These are phyloP conservation scores for Ascochyta koolunga DNA, from an alignment of 2,329 filamentous ascomycete species.

Conservation along the genomic window DNA sequence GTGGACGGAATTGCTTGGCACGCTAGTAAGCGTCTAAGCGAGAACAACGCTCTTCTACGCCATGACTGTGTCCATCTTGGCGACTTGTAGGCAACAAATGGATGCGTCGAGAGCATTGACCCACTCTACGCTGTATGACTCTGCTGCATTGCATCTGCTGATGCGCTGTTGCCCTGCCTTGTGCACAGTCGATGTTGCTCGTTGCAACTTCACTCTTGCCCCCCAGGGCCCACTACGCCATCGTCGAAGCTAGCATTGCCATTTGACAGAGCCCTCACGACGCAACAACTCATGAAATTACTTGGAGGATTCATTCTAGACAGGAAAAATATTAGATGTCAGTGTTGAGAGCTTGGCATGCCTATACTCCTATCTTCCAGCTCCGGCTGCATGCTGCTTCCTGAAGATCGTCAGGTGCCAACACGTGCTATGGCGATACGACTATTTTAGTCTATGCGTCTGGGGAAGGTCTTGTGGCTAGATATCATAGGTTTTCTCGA, in stretches of 20 bases:
- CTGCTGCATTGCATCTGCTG: neutral
- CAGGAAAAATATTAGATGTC: neutral
- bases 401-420: neutral
- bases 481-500: neutral
- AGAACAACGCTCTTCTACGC: neutral
- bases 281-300: neutral
- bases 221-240: conserved; percentile 11
- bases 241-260: conserved; percentile 1
- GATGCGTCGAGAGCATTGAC: neutral
- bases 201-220: conserved; percentile 9
- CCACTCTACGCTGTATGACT: neutral
- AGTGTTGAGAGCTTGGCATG: neutral
- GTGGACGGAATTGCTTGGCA: conserved; percentile 7
- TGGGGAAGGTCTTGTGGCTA: conserved; percentile 2
- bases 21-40: conserved; percentile 4
- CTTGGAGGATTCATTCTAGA: no score
- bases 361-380: neutral
- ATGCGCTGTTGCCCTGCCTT: conserved; percentile 1
- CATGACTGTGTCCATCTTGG: neutral
- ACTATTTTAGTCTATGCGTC: neutral
- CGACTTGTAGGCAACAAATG: conserved; percentile 1
- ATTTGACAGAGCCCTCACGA: neutral
- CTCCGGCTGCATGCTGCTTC: neutral
- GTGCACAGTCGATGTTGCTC: conserved; percentile 11
- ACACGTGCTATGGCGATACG: neutral